Evolutionary conservation across 2,329 filamentous ascomycete genomes (phyloP), one percentile per base, ranked within the genome.

Genomic region (Talaromyces sp.): DNA sequence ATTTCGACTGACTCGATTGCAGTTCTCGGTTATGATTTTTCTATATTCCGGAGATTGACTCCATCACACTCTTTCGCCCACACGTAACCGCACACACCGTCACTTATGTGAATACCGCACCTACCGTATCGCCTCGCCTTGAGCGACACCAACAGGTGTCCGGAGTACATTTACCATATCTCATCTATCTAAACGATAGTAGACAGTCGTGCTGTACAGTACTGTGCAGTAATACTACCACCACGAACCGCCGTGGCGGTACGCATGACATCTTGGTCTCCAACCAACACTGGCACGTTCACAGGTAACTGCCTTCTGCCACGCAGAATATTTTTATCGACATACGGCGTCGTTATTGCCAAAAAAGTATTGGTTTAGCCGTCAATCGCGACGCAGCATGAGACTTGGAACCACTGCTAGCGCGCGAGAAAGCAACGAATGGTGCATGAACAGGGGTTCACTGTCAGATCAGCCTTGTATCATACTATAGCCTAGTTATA

Each of bases 311-410:
- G 54, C 36, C 9, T 36, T 58, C 56, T 59, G 50, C 60, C 56
- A 62, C 34, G 60, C 60, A 54, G 60, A 59, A 57, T 56, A 59
- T 59, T 62, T 18, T 59, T 62, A 59, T 8, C 28, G 36, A 40
- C 36, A 16, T 5, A 40, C 36, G 12, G 36, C 36, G 36, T n/a
- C 36, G 34, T 16, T 40, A 14, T 40, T 5, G 16, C 2, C 36
- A 23, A 23, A 23, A 23, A 14, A 40, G 36, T 47, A 47, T 47
- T 27, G 44, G 44, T 47, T 27, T n/a, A 44, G 18, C 23, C 42
- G 42, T 23, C n/a, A 18, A 10, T 42, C 33, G n/a, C 42, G 18
- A n/a, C 10, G n/a, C 18, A 10, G 16, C n/a, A 2, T 5, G 40
- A n/a, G 14, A 42, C 12, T 16, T 42, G 3, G 40, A 42, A 14